phyloP scores from a whole-genome alignment of 352 stramenopile species.

The Phytophthora multivora region DNA sequence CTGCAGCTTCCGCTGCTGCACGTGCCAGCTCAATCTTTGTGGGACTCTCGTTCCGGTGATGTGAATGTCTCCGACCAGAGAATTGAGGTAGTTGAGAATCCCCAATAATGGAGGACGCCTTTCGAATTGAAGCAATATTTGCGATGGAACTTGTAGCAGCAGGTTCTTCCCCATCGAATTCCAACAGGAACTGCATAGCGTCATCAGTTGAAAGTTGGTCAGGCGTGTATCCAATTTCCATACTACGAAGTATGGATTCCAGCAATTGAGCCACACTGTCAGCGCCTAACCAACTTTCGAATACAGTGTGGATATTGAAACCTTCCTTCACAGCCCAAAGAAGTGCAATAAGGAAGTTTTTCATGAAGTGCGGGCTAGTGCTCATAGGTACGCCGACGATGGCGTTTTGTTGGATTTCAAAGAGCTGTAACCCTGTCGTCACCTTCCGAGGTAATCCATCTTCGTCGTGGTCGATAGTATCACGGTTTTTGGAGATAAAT shows the following conservation, averaged over 20 bases:
- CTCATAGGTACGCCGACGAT: constrained; percentile 61
- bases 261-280: constrained; percentile 62
- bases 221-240: constrained; percentile 69
- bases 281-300: constrained; percentile 65
- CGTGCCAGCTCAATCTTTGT: constrained; percentile 12
- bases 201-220: constrained; percentile 48
- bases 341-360: constrained; percentile 61
- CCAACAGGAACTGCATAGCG: constrained; percentile 65
- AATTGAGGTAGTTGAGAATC: constrained; percentile 2
- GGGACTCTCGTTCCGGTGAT: constrained; percentile 3
- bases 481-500: constrained; percentile 52
- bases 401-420: constrained; percentile 80
- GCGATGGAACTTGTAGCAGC: constrained; percentile 5
- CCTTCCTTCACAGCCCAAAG: constrained; percentile 73
- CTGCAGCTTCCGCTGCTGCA: constrained; percentile 16
- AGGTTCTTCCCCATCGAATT: constrained; percentile 35
- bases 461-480: constrained; percentile 15
- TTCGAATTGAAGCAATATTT: constrained; percentile 12
- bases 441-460: neutral
- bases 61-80: constrained; percentile 11
- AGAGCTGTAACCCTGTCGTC: constrained; percentile 55
- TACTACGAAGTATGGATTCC: constrained; percentile 66
- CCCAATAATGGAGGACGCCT: neutral
- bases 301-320: constrained; percentile 73
- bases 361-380: constrained; percentile 65